These are phyloP conservation scores for Trichoderma koningii DNA, from an alignment of 2,329 filamentous ascomycete genomes.

Conservation along the genomic window DNA sequence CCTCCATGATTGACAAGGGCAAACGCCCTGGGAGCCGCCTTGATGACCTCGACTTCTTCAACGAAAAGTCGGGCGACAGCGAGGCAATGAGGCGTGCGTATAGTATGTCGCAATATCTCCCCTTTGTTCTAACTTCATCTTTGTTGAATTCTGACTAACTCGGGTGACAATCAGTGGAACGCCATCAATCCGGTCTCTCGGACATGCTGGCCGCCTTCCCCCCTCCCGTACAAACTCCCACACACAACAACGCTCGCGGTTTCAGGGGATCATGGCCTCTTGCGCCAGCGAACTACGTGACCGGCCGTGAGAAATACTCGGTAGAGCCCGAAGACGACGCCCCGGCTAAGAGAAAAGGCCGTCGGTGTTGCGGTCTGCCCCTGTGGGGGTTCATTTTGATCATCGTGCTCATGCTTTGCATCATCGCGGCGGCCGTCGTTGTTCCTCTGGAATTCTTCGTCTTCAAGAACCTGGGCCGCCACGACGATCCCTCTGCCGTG, in stretches of 20 bases:
- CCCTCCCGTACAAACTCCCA: constrained; percentile 56
- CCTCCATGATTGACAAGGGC: constrained; percentile 84
- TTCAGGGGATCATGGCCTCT: constrained; percentile 53
- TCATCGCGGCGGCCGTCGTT: constrained; percentile 79
- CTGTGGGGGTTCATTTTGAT: constrained; percentile 73
- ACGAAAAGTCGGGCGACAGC: constrained; percentile 46
- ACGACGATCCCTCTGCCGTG: constrained; percentile 42
- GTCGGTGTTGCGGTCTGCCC: constrained; percentile 81
- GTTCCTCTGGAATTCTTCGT: constrained; percentile 71
- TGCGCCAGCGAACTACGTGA: constrained; percentile 32
- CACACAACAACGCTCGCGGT: constrained; percentile 43
- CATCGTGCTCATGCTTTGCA: constrained; percentile 64
- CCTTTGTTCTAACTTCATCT: too few species aligned
- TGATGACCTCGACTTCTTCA: constrained; percentile 54
- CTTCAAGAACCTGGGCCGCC: constrained; percentile 51
- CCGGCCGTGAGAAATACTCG: constrained; percentile 3
- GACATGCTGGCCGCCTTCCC: constrained; percentile 69
- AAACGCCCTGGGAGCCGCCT: constrained; percentile 63
- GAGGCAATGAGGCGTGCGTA: constrained; percentile 43
- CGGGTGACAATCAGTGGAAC: constrained; percentile 42
- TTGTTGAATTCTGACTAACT: not conserved
- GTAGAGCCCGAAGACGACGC: constrained; percentile 32
- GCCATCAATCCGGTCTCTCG: constrained; percentile 57
- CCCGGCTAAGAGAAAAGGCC: constrained; percentile 43
- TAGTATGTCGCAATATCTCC: constrained; percentile 37